Conservation (phyloP, 2,329 filamentous ascomycete species). For the Epichloe sibirici region DNA sequence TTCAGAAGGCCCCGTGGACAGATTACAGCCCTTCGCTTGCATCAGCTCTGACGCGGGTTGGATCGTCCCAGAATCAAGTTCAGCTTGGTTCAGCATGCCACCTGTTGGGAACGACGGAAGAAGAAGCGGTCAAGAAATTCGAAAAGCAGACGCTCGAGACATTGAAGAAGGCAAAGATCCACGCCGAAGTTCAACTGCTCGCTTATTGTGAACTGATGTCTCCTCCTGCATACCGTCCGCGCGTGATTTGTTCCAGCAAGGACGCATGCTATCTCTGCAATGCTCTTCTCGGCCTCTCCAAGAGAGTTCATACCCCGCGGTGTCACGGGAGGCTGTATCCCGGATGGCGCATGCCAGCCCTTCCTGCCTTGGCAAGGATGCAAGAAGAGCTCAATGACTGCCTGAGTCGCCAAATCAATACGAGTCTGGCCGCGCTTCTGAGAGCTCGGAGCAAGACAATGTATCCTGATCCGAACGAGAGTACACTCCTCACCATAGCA, state of each 20-base stretch:
- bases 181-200: conserved; percentile 1
- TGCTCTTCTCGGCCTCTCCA: conserved; percentile 29
- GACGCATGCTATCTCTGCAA: conserved; percentile 40
- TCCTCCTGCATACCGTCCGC: conserved; percentile 13
- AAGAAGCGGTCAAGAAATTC: neutral
- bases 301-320: conserved; percentile 26
- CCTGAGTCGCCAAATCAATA: neutral
- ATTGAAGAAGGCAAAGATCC: neutral
- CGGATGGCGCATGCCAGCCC: neutral
- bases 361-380: neutral
- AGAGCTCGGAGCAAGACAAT: neutral
- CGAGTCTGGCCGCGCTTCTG: neutral
- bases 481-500: neutral
- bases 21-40: neutral
- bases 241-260: conserved; percentile 36
- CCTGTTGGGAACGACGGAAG: conserved; percentile 1
- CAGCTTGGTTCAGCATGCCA: neutral
- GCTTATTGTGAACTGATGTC: neutral
- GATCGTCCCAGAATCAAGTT: neutral
- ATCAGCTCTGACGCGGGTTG: neutral
- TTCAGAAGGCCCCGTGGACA: neutral
- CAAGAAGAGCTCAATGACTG: neutral
- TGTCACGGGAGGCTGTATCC: conserved; percentile 32
- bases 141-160: neutral
- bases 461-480: conserved; percentile 1